A percentile compares a stretch with the other conserved stretches of the same genome.
Conservation (phyloP, 176 grass and related monocot species). For the Cymbopogon citratus region DNA sequence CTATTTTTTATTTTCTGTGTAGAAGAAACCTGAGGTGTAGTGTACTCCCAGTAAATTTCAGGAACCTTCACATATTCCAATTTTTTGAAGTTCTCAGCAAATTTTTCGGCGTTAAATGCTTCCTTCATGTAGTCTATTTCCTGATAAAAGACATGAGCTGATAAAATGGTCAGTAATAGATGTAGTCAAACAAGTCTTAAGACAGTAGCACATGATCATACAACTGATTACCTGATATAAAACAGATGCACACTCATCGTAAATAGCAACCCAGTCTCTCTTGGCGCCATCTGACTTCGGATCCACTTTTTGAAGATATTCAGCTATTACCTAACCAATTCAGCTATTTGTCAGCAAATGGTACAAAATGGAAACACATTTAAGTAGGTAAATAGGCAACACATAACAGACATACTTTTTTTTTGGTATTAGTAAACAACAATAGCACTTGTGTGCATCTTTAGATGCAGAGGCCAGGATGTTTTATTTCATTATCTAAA, state of each 20-base stretch:
- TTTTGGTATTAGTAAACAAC: conserved; percentile 11
- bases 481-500: background rate
- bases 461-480: background rate
- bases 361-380: conserved; percentile 27
- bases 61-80: conserved; percentile 94
- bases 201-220: background rate
- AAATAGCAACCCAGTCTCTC: conserved; percentile 99
- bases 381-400: background rate
- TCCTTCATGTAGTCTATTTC: conserved; percentile 99
- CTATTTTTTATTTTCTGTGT: conserved; percentile 15
- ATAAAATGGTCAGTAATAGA: conserved; percentile 23
- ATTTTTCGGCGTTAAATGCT: conserved; percentile 95
- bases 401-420: background rate
- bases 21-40: conserved; percentile 87
- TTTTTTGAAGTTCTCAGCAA: conserved; percentile 80
- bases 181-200: conserved; percentile 13
- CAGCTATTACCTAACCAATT: conserved; percentile 79
- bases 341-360: conserved; percentile 20
- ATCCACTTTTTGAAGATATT: conserved; percentile 98
- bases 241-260: conserved; percentile 91
- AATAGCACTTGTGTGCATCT: background rate
- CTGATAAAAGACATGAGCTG: conserved; percentile 38
- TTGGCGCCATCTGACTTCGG: conserved; percentile 98
- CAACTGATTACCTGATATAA: conserved; percentile 74
- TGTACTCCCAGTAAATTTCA: conserved; percentile 78